phyloP scores from a whole-genome alignment of 2,329 filamentous ascomycete genomes.

The Xylaria sp. region DNA sequence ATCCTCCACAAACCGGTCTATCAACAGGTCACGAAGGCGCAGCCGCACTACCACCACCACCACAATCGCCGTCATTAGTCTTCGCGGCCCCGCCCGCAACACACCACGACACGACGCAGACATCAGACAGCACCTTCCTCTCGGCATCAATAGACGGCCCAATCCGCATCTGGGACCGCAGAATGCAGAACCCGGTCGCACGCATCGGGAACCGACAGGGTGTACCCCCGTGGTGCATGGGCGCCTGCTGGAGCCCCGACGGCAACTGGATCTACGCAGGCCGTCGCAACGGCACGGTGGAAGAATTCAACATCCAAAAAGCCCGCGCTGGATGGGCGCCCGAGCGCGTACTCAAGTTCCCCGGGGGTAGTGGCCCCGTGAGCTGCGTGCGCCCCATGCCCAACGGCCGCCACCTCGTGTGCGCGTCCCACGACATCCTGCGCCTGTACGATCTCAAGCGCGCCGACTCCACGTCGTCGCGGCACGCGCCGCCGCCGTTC shows the following conservation, averaged over 20 bases:
- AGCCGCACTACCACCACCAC: constrained; percentile 34
- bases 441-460: constrained; percentile 85
- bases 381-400: constrained; percentile 90
- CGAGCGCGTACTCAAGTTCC: constrained; percentile 85
- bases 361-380: constrained; percentile 87
- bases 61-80: constrained; percentile 52
- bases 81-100: constrained; percentile 54
- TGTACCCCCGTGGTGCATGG: constrained; percentile 97
- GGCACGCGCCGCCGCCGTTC: constrained; percentile 87
- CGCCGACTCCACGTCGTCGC: constrained; percentile 67
- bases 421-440: constrained; percentile 93
- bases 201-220: constrained; percentile 78
- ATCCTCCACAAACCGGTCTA: constrained; percentile 20
- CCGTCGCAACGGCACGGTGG: constrained; percentile 88
- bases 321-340: constrained; percentile 74
- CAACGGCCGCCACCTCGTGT: constrained; percentile 91
- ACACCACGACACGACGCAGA: constrained; percentile 65
- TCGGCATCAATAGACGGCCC: constrained; percentile 89
- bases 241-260: constrained; percentile 94
- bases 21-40: constrained; percentile 34
- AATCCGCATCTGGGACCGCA: constrained; percentile 91
- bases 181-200: constrained; percentile 80
- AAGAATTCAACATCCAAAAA: constrained; percentile 91
- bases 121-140: constrained; percentile 83
- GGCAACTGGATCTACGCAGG: constrained; percentile 96